These are phyloP conservation scores for Hyaloscypha variabilis DNA, from an alignment of 495 filamentous ascomycete genomes.

Conservation along the genomic window DNA sequence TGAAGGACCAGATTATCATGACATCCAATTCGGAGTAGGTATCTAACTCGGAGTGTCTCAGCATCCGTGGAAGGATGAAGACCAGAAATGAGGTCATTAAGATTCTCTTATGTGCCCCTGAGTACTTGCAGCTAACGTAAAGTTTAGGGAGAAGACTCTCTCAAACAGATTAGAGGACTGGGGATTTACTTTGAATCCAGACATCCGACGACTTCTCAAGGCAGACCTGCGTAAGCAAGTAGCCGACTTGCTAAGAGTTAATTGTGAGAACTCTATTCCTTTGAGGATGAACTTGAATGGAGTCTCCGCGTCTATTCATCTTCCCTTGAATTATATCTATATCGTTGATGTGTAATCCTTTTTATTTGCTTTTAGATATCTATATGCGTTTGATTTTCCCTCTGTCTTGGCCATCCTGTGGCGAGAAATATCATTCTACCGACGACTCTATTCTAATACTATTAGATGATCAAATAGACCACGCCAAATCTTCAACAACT, in stretches of 20 bases:
- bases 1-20: too few species aligned
- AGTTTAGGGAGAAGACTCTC: neutral
- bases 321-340: neutral
- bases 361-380: too few species aligned
- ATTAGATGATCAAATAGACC: too few species aligned
- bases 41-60: neutral
- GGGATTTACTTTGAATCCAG: neutral
- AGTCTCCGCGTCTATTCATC: neutral
- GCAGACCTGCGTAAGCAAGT: neutral
- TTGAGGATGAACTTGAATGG: neutral
- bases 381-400: too few species aligned
- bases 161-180: neutral
- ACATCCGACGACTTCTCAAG: neutral
- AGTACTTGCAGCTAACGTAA: neutral
- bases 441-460: too few species aligned
- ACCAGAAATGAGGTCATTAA: neutral
- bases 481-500: too few species aligned
- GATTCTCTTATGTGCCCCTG: neutral
- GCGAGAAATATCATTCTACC: too few species aligned
- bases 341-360: too few species aligned
- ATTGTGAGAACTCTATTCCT: slow-evolving; percentile 3
- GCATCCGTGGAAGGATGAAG: neutral
- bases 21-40: too few species aligned
- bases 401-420: too few species aligned
- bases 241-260: neutral